phyloP scores from a whole-genome alignment of 2,329 filamentous ascomycete genomes.

The Aspergillus caelatus region DNA sequence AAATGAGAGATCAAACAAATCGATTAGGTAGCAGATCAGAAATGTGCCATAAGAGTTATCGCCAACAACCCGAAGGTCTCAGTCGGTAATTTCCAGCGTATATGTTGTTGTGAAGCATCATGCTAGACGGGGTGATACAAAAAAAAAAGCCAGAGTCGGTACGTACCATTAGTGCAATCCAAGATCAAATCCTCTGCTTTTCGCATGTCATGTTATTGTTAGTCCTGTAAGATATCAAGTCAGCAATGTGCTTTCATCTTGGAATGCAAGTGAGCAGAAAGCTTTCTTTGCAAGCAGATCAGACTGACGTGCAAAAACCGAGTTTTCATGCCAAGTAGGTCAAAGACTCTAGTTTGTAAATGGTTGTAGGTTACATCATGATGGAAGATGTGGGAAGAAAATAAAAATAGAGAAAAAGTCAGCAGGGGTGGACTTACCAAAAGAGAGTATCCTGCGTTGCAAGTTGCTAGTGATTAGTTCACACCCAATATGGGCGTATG shows the following conservation, averaged over 20 bases:
- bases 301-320: slow-evolving; percentile 84
- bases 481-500: background rate
- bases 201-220: slow-evolving; percentile 10
- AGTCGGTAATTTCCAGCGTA: slow-evolving; percentile 98
- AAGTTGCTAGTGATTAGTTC: background rate
- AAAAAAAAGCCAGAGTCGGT: slow-evolving; percentile 28
- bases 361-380: slow-evolving; percentile 81
- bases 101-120: slow-evolving; percentile 64
- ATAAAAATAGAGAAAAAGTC: background rate
- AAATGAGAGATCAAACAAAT: slow-evolving; percentile 20
- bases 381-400: slow-evolving; percentile 34
- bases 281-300: slow-evolving; percentile 51
- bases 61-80: slow-evolving; percentile 71
- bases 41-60: slow-evolving; percentile 78
- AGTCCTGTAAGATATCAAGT: slow-evolving; percentile 14
- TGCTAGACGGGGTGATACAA: slow-evolving; percentile 33
- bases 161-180: slow-evolving; percentile 30
- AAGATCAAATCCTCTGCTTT: too few species aligned
- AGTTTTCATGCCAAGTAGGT: slow-evolving; percentile 80
- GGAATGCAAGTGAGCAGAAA: slow-evolving; percentile 8
- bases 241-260: slow-evolving; percentile 12
- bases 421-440: slow-evolving; percentile 31
- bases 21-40: slow-evolving; percentile 60
- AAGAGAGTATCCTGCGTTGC: background rate
- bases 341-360: slow-evolving; percentile 95